phyloP scores from a whole-genome alignment of 148 eudicot genomes.

The Heliosperma pusillum region DNA sequence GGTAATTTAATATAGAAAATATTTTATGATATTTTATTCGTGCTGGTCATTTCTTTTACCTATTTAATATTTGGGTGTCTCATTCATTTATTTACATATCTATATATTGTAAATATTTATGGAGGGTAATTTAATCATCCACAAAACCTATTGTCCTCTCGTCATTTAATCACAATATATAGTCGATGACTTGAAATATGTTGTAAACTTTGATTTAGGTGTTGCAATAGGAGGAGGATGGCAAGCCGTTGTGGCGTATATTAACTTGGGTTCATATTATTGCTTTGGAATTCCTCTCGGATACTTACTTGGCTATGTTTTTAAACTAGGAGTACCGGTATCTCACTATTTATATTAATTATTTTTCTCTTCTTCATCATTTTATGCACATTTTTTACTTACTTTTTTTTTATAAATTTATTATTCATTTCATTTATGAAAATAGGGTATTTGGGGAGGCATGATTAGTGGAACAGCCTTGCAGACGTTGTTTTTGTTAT shows the following conservation, averaged over 20 bases:
- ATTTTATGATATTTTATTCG: no score
- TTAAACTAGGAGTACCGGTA: slow-evolving; percentile 60
- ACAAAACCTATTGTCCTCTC: no score
- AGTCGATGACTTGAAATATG: background rate
- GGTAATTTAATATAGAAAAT: no score
- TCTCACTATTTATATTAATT: no score
- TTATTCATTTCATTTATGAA: background rate
- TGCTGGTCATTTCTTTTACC: no score
- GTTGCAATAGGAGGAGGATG: slow-evolving; percentile 87
- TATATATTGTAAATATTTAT: no score
- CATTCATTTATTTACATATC: no score
- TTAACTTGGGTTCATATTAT: slow-evolving; percentile 66
- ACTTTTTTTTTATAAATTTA: background rate
- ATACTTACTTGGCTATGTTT: slow-evolving; percentile 54
- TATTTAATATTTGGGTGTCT: no score
- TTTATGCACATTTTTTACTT: background rate
- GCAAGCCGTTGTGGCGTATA: slow-evolving; percentile 76
- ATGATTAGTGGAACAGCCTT: slow-evolving; percentile 67
- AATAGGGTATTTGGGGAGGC: slow-evolving; percentile 78
- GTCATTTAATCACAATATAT: no score
- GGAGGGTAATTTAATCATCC: no score
- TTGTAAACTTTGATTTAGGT: slow-evolving; percentile 38
- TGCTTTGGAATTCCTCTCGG: slow-evolving; percentile 70
- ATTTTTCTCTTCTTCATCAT: no score
- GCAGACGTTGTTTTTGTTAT: slow-evolving; percentile 53